Evolutionary conservation across 306 rosid genomes (phyloP).

Genomic region (Argentina anserina): DNA sequence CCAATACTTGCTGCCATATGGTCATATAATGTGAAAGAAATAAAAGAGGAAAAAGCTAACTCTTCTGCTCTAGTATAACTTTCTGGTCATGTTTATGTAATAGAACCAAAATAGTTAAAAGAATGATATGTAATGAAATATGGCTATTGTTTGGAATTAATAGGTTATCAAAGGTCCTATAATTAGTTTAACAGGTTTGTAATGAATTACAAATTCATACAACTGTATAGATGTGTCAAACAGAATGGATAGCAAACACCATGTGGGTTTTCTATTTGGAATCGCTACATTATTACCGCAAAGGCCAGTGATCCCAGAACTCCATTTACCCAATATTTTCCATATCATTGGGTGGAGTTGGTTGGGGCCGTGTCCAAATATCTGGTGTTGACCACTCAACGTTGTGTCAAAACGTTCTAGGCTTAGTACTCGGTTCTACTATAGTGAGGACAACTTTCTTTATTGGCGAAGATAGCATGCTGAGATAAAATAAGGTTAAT

Average conservation of each 20-base stretch:
- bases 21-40: not conserved
- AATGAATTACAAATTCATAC: not conserved
- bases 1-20: not conserved
- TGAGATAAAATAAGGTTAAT: not conserved
- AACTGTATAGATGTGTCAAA: not conserved
- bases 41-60: not conserved
- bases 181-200: not conserved
- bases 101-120: not conserved
- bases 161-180: not conserved
- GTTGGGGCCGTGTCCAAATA: not conserved
- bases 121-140: not conserved
- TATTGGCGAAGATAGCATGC: not conserved
- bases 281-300: not conserved
- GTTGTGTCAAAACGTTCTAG: not conserved
- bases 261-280: not conserved
- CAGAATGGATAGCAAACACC: not conserved
- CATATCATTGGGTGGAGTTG: not conserved
- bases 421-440: not conserved
- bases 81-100: not conserved
- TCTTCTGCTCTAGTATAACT: no score
- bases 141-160: not conserved
- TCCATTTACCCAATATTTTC: not conserved
- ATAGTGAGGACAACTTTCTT: not conserved
- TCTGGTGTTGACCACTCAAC: not conserved
- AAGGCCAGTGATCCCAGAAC: not conserved